Base-by-base conservation (phyloP, 768 basidiomycete genomes). In the Pleurotus platypus region DNA sequence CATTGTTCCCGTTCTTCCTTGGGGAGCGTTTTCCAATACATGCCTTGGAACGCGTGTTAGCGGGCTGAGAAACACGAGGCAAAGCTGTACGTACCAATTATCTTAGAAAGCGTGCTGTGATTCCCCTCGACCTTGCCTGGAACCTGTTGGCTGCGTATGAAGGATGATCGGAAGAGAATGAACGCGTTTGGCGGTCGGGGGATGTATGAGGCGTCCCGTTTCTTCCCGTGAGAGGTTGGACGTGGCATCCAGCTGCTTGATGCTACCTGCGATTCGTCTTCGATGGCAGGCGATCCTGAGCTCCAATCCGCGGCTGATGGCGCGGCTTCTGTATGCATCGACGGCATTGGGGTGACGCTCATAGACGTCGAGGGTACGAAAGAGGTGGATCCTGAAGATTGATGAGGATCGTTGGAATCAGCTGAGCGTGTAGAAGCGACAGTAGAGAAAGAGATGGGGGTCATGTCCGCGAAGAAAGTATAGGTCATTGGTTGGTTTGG, bases 171-270 rank as follows among this genome's bases (percentile, higher is more conserved):
- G 70, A 90, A 92, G 69, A 91, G 85, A 63, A 91, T 92, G 73
- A 91, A 92, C 58, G 90, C 89, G 71, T 90, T 92, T 22, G 89
- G 89, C 5, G 90, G 89, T 48, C 90, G 85, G 42, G 89, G 90
- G 70, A 91, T 92, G 69, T 90, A 86, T 2, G 81, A 82, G 55
- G 85, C 81, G 64, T 87, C 85, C 55, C 84, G 81, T 65, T 82
- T 81, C 75, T 83, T 87, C 57, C 76, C 77, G 65, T 87, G 84
- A 56, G 77, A 79, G 13, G 66, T 58, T 54, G 39, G 13, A 15
- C 39, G 51, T 54, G 49, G 49, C 20, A 35, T 35, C 49, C 27
- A 35, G 30, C 26, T 20, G n/a, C 49, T 50, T 26, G 49, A 50
- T n/a, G 26, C 37, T 27, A 2, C 60, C 72, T 58, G 66, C 70